Evolutionary conservation across 495 filamentous ascomycete genomes (phyloP).

Genomic region (Penicillium paradoxum): DNA sequence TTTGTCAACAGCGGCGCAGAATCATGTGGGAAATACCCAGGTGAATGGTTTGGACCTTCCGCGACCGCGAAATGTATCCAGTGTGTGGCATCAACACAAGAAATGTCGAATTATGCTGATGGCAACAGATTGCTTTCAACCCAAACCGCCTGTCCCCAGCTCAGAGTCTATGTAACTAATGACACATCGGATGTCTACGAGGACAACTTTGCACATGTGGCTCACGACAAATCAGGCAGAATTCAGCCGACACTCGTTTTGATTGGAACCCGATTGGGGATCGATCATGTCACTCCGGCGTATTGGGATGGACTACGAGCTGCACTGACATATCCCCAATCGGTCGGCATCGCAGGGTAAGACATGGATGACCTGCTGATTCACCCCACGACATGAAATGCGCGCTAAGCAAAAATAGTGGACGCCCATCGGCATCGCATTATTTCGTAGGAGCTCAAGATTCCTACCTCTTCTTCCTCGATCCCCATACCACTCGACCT

Average conservation of each 20-base stretch:
- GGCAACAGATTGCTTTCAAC: slow-evolving; percentile 63
- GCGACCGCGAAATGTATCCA: slow-evolving; percentile 94
- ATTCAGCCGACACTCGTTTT: slow-evolving; percentile 87
- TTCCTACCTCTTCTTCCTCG: slow-evolving; percentile 85
- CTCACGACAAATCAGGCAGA: slow-evolving; percentile 53
- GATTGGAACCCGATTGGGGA: slow-evolving; percentile 81
- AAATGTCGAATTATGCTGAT: slow-evolving; percentile 18
- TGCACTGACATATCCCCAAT: slow-evolving; percentile 77
- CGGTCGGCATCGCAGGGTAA: slow-evolving; percentile 93
- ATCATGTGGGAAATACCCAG: slow-evolving; percentile 89
- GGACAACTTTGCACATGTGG: slow-evolving; percentile 73
- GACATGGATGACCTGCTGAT: slow-evolving; percentile 18
- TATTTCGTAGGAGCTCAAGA: slow-evolving; percentile 97
- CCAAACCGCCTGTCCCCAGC: slow-evolving; percentile 46
- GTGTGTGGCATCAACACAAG: slow-evolving; percentile 47
- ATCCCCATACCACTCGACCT: slow-evolving; percentile 78
- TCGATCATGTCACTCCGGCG: slow-evolving; percentile 85
- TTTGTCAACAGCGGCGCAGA: slow-evolving; percentile 86
- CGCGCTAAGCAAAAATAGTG: slow-evolving; percentile 37
- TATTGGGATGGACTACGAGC: slow-evolving; percentile 88
- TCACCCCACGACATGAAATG: neutral
- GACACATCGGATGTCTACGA: slow-evolving; percentile 91
- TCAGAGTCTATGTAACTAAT: slow-evolving; percentile 83
- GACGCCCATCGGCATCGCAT: slow-evolving; percentile 89
- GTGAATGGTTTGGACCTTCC: slow-evolving; percentile 99